A percentile compares a stretch with the other conserved stretches of the same genome.
phyloP scores from a whole-genome alignment of 441 rosid species.

The Macaranga tanarius region DNA sequence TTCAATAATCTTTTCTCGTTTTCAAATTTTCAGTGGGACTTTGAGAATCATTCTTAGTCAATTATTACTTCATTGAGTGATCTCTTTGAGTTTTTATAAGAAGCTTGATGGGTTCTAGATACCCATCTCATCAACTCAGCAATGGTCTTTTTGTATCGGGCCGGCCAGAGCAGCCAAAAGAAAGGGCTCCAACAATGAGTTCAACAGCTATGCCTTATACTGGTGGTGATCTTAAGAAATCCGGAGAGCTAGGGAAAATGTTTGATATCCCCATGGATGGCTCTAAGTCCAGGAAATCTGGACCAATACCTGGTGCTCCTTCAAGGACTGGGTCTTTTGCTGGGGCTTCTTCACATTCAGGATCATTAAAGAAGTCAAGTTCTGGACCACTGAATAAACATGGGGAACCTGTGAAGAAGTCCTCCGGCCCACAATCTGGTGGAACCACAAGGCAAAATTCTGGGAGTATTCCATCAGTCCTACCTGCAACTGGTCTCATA shows the following conservation, averaged over 20 bases:
- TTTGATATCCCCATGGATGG: slow-evolving; percentile 77
- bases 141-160: slow-evolving; percentile 97
- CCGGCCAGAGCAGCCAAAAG: slow-evolving; percentile 95
- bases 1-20: not conserved
- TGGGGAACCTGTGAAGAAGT: slow-evolving; percentile 75
- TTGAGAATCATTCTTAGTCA: not conserved
- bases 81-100: slow-evolving; percentile 26
- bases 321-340: slow-evolving; percentile 93
- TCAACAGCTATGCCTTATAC: slow-evolving; percentile 95
- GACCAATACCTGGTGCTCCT: slow-evolving; percentile 81
- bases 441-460: slow-evolving; percentile 50
- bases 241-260: slow-evolving; percentile 97
- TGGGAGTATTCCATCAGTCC: slow-evolving; percentile 38
- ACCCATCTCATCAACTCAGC: slow-evolving; percentile 95
- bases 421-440: slow-evolving; percentile 71
- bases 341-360: slow-evolving; percentile 85
- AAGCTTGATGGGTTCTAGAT: slow-evolving; percentile 78
- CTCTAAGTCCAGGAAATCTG: slow-evolving; percentile 95
- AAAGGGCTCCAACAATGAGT: slow-evolving; percentile 92
- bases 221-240: slow-evolving; percentile 90
- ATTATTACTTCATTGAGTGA: slow-evolving; percentile 11
- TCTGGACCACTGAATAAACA: slow-evolving; percentile 94
- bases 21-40: slow-evolving; percentile 4
- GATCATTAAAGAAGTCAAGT: slow-evolving; percentile 81
- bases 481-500: slow-evolving; percentile 50